These are phyloP conservation scores for Amaranthus tricolor DNA, from an alignment of 179 eudicot genomes.

Conservation along the genomic window DNA sequence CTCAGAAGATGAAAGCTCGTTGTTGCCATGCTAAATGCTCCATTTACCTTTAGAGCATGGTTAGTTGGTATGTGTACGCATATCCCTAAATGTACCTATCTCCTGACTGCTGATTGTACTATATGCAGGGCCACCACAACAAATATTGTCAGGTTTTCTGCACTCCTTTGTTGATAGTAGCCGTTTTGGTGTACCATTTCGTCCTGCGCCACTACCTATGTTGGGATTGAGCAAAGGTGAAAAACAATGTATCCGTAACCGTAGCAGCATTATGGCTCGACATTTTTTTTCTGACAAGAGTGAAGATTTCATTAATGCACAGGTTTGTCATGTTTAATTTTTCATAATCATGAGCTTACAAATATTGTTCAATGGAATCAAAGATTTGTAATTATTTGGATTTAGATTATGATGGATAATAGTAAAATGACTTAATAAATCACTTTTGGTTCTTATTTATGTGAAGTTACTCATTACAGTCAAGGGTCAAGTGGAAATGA, in stretches of 20 bases:
- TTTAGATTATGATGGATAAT: too few species aligned
- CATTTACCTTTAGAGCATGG: not conserved
- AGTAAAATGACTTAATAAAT: too few species aligned
- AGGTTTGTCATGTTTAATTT: constrained; percentile 42
- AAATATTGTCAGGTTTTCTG: constrained; percentile 78
- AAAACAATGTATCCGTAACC: constrained; percentile 91
- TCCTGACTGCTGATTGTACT: not conserved
- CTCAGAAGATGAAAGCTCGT: not conserved
- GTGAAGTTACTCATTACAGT: too few species aligned
- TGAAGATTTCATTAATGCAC: constrained; percentile 88
- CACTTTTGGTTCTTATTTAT: too few species aligned
- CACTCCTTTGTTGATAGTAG: constrained; percentile 87
- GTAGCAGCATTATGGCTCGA: constrained; percentile 96
- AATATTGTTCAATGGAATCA: too few species aligned
- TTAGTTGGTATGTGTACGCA: not conserved
- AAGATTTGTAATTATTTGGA: too few species aligned
- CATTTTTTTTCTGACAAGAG: constrained; percentile 87
- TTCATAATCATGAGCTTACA: not conserved
- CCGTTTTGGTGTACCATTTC: constrained; percentile 69
- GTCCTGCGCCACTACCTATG: constrained; percentile 69
- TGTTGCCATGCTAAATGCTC: not conserved
- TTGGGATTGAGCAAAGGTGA: constrained; percentile 91
- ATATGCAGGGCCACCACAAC: constrained; percentile 89
- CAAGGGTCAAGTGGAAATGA: too few species aligned
- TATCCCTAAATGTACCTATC: not conserved